These are phyloP conservation scores for Trypethelium eluteriae DNA, from an alignment of 495 filamentous ascomycete genomes.

Conservation along the genomic window DNA sequence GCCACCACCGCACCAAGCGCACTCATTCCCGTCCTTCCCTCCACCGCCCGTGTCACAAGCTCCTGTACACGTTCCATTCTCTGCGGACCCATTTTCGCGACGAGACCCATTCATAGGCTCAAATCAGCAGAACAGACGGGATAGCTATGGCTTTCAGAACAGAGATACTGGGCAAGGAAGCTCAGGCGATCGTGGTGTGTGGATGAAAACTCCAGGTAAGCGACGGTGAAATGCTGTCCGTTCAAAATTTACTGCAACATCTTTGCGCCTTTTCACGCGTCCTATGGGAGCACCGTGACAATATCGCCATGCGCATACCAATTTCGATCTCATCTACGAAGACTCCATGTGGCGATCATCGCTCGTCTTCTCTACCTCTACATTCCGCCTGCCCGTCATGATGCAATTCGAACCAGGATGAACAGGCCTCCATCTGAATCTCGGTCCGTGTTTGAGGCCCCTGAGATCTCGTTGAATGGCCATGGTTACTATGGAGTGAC, in stretches of 20 bases:
- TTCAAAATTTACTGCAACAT: not conserved
- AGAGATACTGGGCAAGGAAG: constrained; percentile 7
- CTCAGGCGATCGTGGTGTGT: constrained; percentile 9
- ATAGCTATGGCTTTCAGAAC: constrained; percentile 26
- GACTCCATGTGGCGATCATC: not conserved
- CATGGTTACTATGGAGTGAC: not conserved
- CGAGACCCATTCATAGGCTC: constrained; percentile 35
- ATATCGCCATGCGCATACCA: not conserved
- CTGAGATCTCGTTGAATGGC: too few relatives aligned
- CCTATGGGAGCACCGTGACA: constrained; percentile 12
- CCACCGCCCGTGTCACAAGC: constrained; percentile 30
- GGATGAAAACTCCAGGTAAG: constrained; percentile 12
- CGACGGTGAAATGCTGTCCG: constrained; percentile 12
- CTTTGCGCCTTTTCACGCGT: not conserved
- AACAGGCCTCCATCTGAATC: too few relatives aligned
- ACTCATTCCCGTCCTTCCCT: constrained; percentile 22
- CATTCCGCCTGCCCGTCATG: too few relatives aligned
- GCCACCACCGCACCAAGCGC: constrained; percentile 21
- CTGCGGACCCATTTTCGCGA: constrained; percentile 33
- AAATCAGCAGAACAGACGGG: constrained; percentile 24
- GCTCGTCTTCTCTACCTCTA: not conserved
- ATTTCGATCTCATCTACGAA: not conserved
- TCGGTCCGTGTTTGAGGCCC: too few relatives aligned
- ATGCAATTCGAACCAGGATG: too few relatives aligned
- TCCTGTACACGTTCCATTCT: constrained; percentile 33